A percentile compares a stretch with the other conserved stretches of the same genome.
Evolutionary conservation across 2,329 filamentous ascomycete genomes (phyloP).

Genomic region (Beauveria varroae): DNA sequence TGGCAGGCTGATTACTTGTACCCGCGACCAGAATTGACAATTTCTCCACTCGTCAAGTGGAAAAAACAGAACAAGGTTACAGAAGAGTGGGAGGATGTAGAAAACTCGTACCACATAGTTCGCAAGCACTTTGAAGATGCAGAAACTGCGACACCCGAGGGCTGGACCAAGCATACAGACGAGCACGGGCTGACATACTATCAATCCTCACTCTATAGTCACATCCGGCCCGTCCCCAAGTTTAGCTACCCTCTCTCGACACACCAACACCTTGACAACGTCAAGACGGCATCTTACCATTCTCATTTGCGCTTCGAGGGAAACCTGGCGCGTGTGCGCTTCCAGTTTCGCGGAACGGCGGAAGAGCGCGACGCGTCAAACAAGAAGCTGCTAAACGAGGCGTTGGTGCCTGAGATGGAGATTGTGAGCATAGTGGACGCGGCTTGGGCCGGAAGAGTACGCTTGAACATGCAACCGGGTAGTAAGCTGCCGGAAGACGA

Average conservation of each 20-base stretch:
- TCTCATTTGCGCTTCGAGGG: slow-evolving; percentile 9
- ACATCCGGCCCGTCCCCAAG: not conserved
- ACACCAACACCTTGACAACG: not conserved
- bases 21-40: not conserved
- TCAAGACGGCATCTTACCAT: not conserved
- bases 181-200: slow-evolving; percentile 2
- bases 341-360: not conserved
- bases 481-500: not conserved
- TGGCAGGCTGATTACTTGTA: slow-evolving; percentile 7
- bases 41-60: slow-evolving; percentile 2
- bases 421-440: not conserved
- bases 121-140: slow-evolving; percentile 8
- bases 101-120: slow-evolving; percentile 11
- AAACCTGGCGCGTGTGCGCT: not conserved
- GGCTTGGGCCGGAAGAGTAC: slow-evolving; percentile 2
- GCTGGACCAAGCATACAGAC: slow-evolving; percentile 9
- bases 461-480: slow-evolving; percentile 8
- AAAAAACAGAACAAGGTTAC: slow-evolving; percentile 8
- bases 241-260: slow-evolving; percentile 10
- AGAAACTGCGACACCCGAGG: not conserved
- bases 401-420: slow-evolving; percentile 6
- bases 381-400: not conserved
- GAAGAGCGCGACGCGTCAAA: not conserved
- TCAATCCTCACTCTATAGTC: slow-evolving; percentile 1
- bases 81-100: slow-evolving; percentile 2